phyloP scores from a whole-genome alignment of 768 basidiomycete genomes.

The Flagelloscypha sp. region DNA sequence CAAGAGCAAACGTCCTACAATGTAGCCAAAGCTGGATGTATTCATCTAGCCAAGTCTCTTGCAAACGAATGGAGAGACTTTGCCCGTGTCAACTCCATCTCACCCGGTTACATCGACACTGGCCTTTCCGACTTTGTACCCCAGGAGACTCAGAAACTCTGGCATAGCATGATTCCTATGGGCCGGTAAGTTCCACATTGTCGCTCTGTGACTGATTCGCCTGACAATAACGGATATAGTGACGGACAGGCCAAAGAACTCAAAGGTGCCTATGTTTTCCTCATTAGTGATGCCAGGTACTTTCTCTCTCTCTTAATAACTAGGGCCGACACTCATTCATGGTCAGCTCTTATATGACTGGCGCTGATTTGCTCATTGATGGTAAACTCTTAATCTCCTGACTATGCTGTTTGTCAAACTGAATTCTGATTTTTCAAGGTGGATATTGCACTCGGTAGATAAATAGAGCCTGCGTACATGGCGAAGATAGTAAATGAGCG shows the following conservation, averaged over 20 bases:
- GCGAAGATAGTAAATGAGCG: too few species aligned
- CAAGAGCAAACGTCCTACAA: constrained; percentile 34
- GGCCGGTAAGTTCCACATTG: too few species aligned
- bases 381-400: constrained; percentile 20
- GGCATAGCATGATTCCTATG: constrained; percentile 32
- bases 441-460: too few species aligned
- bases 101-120: constrained; percentile 37
- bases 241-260: too few species aligned
- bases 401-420: too few species aligned
- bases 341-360: constrained; percentile 36
- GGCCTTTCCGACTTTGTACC: constrained; percentile 28
- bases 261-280: constrained; percentile 28
- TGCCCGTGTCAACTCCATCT: constrained; percentile 34
- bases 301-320: too few species aligned
- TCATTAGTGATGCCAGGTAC: constrained; percentile 34
- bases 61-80: constrained; percentile 36
- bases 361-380: constrained; percentile 32
- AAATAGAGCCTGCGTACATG: too few species aligned
- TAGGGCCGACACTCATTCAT: too few species aligned
- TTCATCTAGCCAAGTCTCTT: constrained; percentile 30
- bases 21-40: constrained; percentile 32
- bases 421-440: too few species aligned
- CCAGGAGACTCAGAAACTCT: constrained; percentile 23
- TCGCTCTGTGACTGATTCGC: constrained; percentile 34
- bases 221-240: too few species aligned